A percentile compares a stretch with the other conserved stretches of the same genome.
Conservation (phyloP, 129 eudicot genomes). For the Glebionis coronaria region DNA sequence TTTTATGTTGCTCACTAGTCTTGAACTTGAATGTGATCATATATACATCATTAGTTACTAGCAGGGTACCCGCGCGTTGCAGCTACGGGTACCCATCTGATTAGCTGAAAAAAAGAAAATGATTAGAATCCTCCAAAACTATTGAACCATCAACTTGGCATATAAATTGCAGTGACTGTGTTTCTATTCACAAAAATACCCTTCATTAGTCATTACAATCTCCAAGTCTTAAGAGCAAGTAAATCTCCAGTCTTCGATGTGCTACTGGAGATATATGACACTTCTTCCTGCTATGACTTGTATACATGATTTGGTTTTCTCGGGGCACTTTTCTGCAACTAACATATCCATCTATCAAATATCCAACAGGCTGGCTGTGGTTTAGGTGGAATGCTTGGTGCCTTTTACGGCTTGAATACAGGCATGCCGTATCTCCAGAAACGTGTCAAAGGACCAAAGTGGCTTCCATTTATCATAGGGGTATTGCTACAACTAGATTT, state of each 20-base stretch:
- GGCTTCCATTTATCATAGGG: conserved; percentile 93
- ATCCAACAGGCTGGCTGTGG: conserved; percentile 79
- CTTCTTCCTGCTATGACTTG: background rate
- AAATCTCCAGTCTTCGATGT: background rate
- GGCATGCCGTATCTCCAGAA: conserved; percentile 86
- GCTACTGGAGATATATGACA: background rate
- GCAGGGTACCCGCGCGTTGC: no score
- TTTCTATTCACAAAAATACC: background rate
- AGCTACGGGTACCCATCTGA: no score
- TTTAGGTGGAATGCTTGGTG: conserved; percentile 86
- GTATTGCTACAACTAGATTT: conserved; percentile 34
- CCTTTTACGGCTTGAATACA: conserved; percentile 77
- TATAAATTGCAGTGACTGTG: background rate
- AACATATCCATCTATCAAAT: background rate
- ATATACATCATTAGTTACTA: background rate
- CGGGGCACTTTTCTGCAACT: conserved; percentile 17
- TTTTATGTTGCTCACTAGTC: background rate
- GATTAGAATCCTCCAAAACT: no score
- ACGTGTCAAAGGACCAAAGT: conserved; percentile 87
- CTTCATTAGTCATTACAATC: background rate
- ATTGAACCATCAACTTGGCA: no score
- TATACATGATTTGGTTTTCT: background rate
- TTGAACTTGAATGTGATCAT: background rate
- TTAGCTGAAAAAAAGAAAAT: no score
- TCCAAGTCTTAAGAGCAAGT: no score